These are phyloP conservation scores for Podila epigama DNA, from an alignment of 192 early-diverging fungal genomes.

Conservation along the genomic window DNA sequence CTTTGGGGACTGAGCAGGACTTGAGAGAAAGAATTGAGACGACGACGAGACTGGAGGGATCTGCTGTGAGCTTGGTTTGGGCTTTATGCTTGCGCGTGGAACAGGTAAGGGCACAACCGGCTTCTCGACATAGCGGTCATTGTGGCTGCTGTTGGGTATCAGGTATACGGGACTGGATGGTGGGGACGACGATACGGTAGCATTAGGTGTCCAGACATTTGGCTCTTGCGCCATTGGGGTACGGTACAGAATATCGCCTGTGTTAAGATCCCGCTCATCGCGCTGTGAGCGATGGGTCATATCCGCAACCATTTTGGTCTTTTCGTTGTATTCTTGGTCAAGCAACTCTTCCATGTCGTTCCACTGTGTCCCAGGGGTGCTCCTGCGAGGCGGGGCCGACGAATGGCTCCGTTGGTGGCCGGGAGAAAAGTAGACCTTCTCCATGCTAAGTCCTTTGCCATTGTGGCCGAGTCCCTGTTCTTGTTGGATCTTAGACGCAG, in stretches of 20 bases:
- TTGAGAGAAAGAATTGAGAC: constrained; percentile 3
- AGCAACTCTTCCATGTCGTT: constrained; percentile 41
- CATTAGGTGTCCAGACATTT: constrained; percentile 2
- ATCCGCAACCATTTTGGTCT: background rate
- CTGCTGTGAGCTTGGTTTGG: background rate
- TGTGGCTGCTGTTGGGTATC: constrained; percentile 21
- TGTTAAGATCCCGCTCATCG: constrained; percentile 3
- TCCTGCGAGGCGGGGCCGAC: background rate
- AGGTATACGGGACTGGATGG: constrained; percentile 15
- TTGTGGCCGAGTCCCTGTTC: too few species aligned
- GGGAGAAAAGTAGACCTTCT: background rate
- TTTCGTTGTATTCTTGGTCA: constrained; percentile 31
- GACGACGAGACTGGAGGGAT: background rate
- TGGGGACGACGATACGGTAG: background rate
- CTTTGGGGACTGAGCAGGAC: constrained; percentile 14
- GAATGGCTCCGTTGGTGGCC: background rate
- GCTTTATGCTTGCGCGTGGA: constrained; percentile 13
- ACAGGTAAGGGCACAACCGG: constrained; percentile 32
- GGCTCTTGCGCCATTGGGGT: constrained; percentile 17
- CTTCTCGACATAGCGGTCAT: constrained; percentile 34
- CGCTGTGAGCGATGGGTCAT: background rate
- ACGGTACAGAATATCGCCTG: constrained; percentile 33
- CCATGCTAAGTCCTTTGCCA: too few species aligned
- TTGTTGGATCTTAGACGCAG: too few species aligned
- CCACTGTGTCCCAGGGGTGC: constrained; percentile 11